Percentiles rank a stretch among this genome's conserved stretches.
Conservation (phyloP, 1,284 basidiomycete genomes). For the Apiotrichum laibachii region DNA sequence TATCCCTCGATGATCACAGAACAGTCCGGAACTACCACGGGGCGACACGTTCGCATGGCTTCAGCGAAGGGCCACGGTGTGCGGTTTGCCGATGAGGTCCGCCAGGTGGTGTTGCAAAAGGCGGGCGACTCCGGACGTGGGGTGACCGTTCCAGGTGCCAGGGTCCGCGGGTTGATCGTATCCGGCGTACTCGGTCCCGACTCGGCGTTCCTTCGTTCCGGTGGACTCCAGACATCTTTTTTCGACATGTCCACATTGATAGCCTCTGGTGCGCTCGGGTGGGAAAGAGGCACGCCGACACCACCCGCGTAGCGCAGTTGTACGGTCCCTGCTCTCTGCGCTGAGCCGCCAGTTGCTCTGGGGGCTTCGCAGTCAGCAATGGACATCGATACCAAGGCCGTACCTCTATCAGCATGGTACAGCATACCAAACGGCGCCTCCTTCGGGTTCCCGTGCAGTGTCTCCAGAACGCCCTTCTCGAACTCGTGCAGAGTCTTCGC, state of each 20-base stretch:
- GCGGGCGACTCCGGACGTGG: too few species aligned
- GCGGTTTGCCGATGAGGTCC: too few species aligned
- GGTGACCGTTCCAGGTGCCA: too few species aligned
- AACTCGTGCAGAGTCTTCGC: slow-evolving; percentile 30
- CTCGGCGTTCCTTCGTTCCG: too few species aligned
- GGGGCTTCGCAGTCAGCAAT: too few species aligned
- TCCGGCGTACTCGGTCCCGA: too few species aligned
- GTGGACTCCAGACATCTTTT: too few species aligned
- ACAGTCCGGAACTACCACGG: slow-evolving; percentile 47
- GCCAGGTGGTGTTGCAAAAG: too few species aligned
- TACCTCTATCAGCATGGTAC: slow-evolving; percentile 35
- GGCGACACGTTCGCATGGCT: slow-evolving; percentile 8
- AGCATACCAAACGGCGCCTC: slow-evolving; percentile 33
- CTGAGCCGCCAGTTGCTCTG: too few species aligned
- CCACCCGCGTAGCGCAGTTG: slow-evolving; percentile 25
- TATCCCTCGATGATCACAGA: slow-evolving; percentile 38
- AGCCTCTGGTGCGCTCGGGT: slow-evolving; percentile 32
- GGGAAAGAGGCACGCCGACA: slow-evolving; percentile 42
- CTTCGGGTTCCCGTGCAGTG: slow-evolving; percentile 7
- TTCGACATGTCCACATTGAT: not conserved
- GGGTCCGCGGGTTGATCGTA: too few species aligned
- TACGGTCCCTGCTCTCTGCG: too few species aligned
- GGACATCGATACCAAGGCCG: slow-evolving; percentile 13
- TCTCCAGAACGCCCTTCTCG: slow-evolving; percentile 39
- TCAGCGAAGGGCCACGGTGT: too few species aligned